Evolutionary conservation across 2,329 filamentous ascomycete genomes (phyloP), one percentile per base, ranked within the genome.

Genomic region (Fusarium oligoseptatum): DNA sequence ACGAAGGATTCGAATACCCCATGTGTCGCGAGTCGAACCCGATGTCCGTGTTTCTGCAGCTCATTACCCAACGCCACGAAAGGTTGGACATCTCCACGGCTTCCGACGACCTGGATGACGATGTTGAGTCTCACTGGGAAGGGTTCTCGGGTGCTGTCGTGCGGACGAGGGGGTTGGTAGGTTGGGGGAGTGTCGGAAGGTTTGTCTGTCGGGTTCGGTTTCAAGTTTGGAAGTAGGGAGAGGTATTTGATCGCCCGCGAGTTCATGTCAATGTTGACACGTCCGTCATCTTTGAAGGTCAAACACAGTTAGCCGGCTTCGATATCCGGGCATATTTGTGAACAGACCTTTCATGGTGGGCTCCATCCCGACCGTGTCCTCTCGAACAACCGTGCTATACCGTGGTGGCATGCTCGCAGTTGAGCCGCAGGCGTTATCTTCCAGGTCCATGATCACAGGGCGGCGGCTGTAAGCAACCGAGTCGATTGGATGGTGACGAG

Each of bases 71-170:
- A 87, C 71, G 91, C 91, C 12, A 95, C 81, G 73, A 95, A 95
- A 0, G 93, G 93, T 6, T 43, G 41, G 2, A 43, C 41, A 7
- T 43, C 41, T 22, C 41, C 41, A 3, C 41, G 41, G 3, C 90
- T 92, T 2, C 93, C 93, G 74, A 95, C 94, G 6, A 95, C 92
- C 87, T 94, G 94, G 72, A 95, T 91, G 20, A 94, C 92, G 62
- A 95, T 92, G 81, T 94, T 95, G 15, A 34, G 27, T 52, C 7
- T 52, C 11, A 50, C 45, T 29, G 14, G 24, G 45, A 50, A 50
- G 24, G 24, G 24, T 17, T 50, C 45, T 6, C 24, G 12, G 15
- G 4, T 24, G 45, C 14, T 29, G 6, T 29, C 22, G 24, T 50
- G 24, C 2, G 22, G 22, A 3, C 17, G 22, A 50, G 45, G 24